Base-by-base conservation (phyloP, 441 rosid genomes). In the Codiaeum variegatum region DNA sequence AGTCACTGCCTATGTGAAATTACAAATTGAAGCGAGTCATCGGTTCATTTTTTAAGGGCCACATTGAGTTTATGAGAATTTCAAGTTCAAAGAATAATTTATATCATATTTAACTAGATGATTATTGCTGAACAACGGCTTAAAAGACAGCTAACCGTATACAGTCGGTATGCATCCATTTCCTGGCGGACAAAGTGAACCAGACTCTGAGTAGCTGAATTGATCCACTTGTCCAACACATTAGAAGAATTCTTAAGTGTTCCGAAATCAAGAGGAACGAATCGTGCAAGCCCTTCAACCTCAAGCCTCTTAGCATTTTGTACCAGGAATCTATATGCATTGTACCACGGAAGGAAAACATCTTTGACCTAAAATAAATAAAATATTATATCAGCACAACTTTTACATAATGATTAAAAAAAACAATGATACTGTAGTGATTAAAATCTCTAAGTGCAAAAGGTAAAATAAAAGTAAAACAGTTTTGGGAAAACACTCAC, bases 321-420 rank as follows among this genome's bases (percentile, higher is more conserved):
- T 73, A 96, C 97, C 74, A 96, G 91, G 76, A 94, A 96, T 82
- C 98, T 85, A 82, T 96, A 94, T 34, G 98, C 99, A 87, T 96
- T 96, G 81, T 94, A 96, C 99, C 98, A 96, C 24, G 99, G 99
- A 78, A 96, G 99, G 84, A 96, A 96, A 52, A 96, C 98, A 83
- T 94, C 99, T 84, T 92, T 96, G 77, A 96, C 99, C 98, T 96
- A 83, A 73, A 78, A 29, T 69, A 56, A 69, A 66, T 21, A 31
- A 70, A 73, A 68, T 21, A 51, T 67, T 28, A 67, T 24, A 70
- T 52, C 56, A 70, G 59, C 64, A 70, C 31, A 71, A 65, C 42
- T 23, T 51, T 51, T 34, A 44, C 68, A 31, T 32, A 32, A 36
- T 12, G 4, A 60, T 3, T n/a, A n/a, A n/a, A 44, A 26, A 55